phyloP scores from a whole-genome alignment of 495 filamentous ascomycete genomes.

The Cairneyella variabilis region DNA sequence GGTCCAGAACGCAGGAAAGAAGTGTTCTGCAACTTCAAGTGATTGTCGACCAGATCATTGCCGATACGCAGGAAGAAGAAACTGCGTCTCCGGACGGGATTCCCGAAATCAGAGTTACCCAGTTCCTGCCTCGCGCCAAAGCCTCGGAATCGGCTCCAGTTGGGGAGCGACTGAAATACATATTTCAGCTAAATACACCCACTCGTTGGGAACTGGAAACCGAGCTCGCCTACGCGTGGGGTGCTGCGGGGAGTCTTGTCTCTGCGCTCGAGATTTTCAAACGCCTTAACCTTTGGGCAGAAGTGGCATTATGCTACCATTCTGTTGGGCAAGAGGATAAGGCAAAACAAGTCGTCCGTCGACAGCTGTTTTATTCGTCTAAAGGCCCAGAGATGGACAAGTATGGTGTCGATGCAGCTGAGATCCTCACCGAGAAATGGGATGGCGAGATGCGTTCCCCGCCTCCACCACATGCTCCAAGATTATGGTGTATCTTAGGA shows the following conservation, averaged over 20 bases:
- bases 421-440: conserved; percentile 46
- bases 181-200: conserved; percentile 77
- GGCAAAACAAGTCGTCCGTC: conserved; percentile 67
- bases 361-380: conserved; percentile 68
- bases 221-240: conserved; percentile 89
- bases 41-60: conserved; percentile 91
- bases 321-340: conserved; percentile 64
- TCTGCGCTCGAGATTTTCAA: conserved; percentile 97
- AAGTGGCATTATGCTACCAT: conserved; percentile 81
- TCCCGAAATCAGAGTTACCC: conserved; percentile 49
- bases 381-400: conserved; percentile 45
- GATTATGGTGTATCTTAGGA: conserved; percentile 90
- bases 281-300: conserved; percentile 89
- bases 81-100: conserved; percentile 16
- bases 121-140: conserved; percentile 80
- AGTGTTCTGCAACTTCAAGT: conserved; percentile 93
- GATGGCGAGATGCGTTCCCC: conserved; percentile 55
- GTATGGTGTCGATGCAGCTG: conserved; percentile 41
- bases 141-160: conserved; percentile 73
- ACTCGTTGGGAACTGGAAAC: conserved; percentile 91
- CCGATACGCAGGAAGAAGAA: conserved; percentile 57
- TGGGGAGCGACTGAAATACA: conserved; percentile 70
- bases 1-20: conserved; percentile 79
- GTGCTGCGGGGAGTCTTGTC: conserved; percentile 75
- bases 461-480: conserved; percentile 76